Base-by-base conservation (phyloP, 805 yeast species). In the Ogataea sp. region DNA sequence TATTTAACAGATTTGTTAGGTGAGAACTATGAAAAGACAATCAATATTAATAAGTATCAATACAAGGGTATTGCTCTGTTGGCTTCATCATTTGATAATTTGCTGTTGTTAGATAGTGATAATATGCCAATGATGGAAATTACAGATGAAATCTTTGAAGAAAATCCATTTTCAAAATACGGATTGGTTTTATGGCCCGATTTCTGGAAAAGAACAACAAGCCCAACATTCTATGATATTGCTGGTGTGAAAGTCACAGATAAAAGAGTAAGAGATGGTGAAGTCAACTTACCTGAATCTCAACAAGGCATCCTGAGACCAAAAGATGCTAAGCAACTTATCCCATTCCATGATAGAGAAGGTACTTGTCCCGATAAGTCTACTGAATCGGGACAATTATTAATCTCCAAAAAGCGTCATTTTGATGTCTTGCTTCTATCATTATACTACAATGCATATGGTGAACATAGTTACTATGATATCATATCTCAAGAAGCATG, bases 181-280 rank as follows among this genome's bases (percentile, higher is more conserved):
- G 71, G 75, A 0, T 57, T 78, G 55, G 65, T 78, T 14, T 47
- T 74, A n/a, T 77, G 83, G 83, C 83, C 83, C 5, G 83, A 77
- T 53, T 75, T 73, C 27, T 77, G 83, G 83, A 70, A 75, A 17
- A 64, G 85, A 53, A 71, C 82, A 14, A 78, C 84, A 2, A 67
- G 71, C 41, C 85, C 84, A 15, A 59, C 59, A 28, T 78, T 59
- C 51, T 76, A 73, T 51, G 75, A 75, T 14, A 75, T 82, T 42
- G 76, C 84, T 14, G 59, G 56, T 10, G 50, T 63, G 2, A 43
- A 52, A 54, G 64, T 63, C 29, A 62, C 53, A 31, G 58, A 57
- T 46, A 53, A 44, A 6, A 59, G 64, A 27, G 55, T 60, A 2
- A 62, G 68, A 20, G 63, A 67, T 10, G 52, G 59, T 16, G 50